phyloP scores from a whole-genome alignment of 164 flowering plant species.

The grape (Vitis vinifera) region ASM3070453v1 NC_081811.1:23824001-23824500 shows the following conservation, averaged over 20 bases:
- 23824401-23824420: too few relatives aligned
- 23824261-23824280: background rate
- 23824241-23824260: too few relatives aligned
- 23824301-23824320: too few relatives aligned
- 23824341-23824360: conserved; percentile 7
- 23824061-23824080: background rate
- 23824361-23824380: too few relatives aligned
- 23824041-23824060: background rate
- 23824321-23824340: conserved; percentile 27
- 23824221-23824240: background rate
- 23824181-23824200: background rate
- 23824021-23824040: background rate
- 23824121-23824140: background rate
- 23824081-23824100: background rate
- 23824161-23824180: background rate
- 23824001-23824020: background rate
- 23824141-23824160: background rate
- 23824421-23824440: too few relatives aligned
- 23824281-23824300: background rate
- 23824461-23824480: too few relatives aligned
- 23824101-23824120: background rate
- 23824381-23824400: too few relatives aligned
- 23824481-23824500: too few relatives aligned
- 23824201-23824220: background rate
- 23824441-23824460: too few relatives aligned